A percentile compares a stretch with the other conserved stretches of the same genome.
phyloP scores from a whole-genome alignment of 2,329 filamentous ascomycete genomes.

The Botrytis pseudocinerea region DNA sequence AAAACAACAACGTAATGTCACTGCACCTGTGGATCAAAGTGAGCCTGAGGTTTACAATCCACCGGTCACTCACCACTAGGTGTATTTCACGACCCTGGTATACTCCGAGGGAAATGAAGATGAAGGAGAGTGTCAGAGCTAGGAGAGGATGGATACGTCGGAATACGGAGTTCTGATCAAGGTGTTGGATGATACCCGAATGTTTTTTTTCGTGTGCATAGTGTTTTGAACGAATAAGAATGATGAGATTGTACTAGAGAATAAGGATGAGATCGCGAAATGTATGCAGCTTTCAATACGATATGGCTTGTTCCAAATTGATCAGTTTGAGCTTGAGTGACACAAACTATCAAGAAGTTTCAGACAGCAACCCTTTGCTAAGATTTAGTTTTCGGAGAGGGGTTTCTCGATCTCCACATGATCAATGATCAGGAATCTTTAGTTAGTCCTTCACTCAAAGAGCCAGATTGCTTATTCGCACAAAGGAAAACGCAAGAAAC shows the following conservation, averaged over 20 bases:
- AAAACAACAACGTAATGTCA: neutral
- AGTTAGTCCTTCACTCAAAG: neutral
- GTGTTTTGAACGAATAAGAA: neutral
- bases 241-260: neutral
- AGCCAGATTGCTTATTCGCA: neutral
- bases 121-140: neutral
- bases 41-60: conserved; percentile 2
- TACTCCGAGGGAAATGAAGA: neutral
- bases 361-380: neutral
- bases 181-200: neutral
- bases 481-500: neutral
- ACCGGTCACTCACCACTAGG: neutral
- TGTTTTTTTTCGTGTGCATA: conserved; percentile 4
- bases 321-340: neutral
- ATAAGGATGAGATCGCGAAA: neutral
- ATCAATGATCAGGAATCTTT: neutral
- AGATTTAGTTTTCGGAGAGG: neutral
- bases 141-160: neutral
- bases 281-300: neutral
- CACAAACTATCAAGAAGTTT: neutral
- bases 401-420: too few species aligned
- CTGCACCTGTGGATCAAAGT: neutral
- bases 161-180: neutral
- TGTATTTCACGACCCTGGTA: neutral
- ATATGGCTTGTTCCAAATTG: neutral